Conservation (phyloP, 768 basidiomycete genomes). For the Lenzites betulinus region DNA sequence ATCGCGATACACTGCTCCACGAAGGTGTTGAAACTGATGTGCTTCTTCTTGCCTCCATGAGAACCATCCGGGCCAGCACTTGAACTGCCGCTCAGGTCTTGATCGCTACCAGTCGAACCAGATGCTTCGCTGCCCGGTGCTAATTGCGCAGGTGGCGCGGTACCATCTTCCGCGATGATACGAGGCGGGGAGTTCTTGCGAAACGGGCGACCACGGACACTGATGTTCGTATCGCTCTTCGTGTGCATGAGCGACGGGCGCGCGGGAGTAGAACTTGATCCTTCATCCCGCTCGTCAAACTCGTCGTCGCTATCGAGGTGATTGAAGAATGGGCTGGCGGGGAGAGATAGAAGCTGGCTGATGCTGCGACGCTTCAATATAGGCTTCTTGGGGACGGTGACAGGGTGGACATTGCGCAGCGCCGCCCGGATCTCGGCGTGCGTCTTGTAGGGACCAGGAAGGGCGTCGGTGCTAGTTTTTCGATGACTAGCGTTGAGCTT, state of each 20-base stretch:
- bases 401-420: slow-evolving; percentile 11
- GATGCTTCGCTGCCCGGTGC: slow-evolving; percentile 32
- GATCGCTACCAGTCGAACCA: slow-evolving; percentile 34
- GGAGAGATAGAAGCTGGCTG: slow-evolving; percentile 69
- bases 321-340: slow-evolving; percentile 28
- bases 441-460: slow-evolving; percentile 19
- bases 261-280: slow-evolving; percentile 15
- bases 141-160: slow-evolving; percentile 1
- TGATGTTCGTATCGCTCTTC: slow-evolving; percentile 86
- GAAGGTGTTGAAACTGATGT: slow-evolving; percentile 97
- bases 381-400: slow-evolving; percentile 58
- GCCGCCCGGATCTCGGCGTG: neutral
- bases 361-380: slow-evolving; percentile 97
- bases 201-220: slow-evolving; percentile 41
- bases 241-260: slow-evolving; percentile 76
- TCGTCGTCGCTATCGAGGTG: slow-evolving; percentile 22
- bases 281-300: slow-evolving; percentile 1
- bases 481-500: slow-evolving; percentile 30
- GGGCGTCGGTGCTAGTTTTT: slow-evolving; percentile 48
- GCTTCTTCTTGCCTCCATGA: slow-evolving; percentile 63
- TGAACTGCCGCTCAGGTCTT: slow-evolving; percentile 32
- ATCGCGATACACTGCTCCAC: slow-evolving; percentile 96
- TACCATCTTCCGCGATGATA: slow-evolving; percentile 40
- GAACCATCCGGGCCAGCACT: slow-evolving; percentile 30
- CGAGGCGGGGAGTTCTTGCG: slow-evolving; percentile 77